phyloP scores from a whole-genome alignment of 495 filamentous ascomycete genomes.

The Bathelium albidoporum region DNA sequence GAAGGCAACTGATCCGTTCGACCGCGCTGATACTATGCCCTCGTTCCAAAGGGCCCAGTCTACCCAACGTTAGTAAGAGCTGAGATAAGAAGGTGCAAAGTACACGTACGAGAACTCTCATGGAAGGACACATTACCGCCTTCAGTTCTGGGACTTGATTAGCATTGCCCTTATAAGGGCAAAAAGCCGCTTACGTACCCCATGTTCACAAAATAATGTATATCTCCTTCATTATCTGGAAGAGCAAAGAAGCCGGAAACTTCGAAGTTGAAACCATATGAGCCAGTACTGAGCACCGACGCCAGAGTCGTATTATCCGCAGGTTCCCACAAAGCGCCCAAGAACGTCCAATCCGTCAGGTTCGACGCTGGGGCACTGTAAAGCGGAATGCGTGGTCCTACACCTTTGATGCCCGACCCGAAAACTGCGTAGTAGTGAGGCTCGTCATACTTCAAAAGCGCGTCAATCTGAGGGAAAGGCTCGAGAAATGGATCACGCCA shows the following conservation, averaged over 20 bases:
- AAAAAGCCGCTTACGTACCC: slow-evolving; percentile 23
- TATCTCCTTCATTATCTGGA: slow-evolving; percentile 27
- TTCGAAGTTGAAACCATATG: slow-evolving; percentile 49
- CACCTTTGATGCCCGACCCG: slow-evolving; percentile 40
- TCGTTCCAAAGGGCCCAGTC: slow-evolving; percentile 38
- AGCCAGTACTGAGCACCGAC: slow-evolving; percentile 35
- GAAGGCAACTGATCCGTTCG: slow-evolving; percentile 31
- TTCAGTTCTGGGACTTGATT: slow-evolving; percentile 15
- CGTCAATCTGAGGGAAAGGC: slow-evolving; percentile 36
- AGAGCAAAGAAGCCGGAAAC: slow-evolving; percentile 43
- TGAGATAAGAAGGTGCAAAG: not conserved
- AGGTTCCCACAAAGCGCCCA: slow-evolving; percentile 38
- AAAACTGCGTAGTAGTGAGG: slow-evolving; percentile 42
- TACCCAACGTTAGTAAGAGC: not conserved
- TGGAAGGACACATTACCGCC: slow-evolving; percentile 35
- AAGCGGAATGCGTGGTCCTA: slow-evolving; percentile 41
- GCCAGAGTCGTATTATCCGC: slow-evolving; percentile 31
- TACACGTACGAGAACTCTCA: slow-evolving; percentile 5
- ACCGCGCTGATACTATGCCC: slow-evolving; percentile 26
- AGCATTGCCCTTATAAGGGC: not conserved
- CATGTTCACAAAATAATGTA: slow-evolving; percentile 41
- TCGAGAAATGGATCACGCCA: slow-evolving; percentile 47
- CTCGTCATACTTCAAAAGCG: slow-evolving; percentile 23
- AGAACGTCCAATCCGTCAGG: slow-evolving; percentile 42
- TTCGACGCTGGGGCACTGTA: slow-evolving; percentile 40